A percentile compares a stretch with the other conserved stretches of the same genome.
These are phyloP conservation scores for Podaxis rugospora DNA, from an alignment of 768 basidiomycete genomes.

Conservation along the genomic window DNA sequence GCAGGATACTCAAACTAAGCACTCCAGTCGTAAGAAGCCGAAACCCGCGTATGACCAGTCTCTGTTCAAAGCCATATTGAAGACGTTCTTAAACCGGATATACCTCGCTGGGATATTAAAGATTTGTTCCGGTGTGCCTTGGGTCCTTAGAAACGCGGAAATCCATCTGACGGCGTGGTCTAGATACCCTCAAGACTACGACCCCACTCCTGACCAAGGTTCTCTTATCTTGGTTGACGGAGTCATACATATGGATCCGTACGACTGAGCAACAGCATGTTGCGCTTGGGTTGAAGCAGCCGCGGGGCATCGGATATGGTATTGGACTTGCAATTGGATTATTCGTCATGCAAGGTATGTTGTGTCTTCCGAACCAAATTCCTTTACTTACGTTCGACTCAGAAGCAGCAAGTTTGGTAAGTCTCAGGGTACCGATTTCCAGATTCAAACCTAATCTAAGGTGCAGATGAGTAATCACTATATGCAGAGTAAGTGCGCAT, in stretches of 20 bases:
- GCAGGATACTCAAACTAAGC: not conserved
- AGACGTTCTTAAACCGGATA: conserved; percentile 41
- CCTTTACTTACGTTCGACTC: not conserved
- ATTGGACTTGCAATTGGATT: conserved; percentile 55
- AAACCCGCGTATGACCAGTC: conserved; percentile 40
- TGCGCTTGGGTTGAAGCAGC: conserved; percentile 25
- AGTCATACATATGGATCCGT: conserved; percentile 39
- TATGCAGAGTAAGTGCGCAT: conserved; percentile 27
- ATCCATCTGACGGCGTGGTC: not conserved
- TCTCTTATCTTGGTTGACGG: conserved; percentile 53
- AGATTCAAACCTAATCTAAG: not conserved
- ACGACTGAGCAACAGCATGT: conserved; percentile 33
- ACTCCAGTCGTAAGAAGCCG: not conserved
- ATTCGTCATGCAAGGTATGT: conserved; percentile 56
- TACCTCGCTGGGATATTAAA: conserved; percentile 47
- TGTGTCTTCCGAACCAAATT: not conserved
- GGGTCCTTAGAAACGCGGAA: not conserved
- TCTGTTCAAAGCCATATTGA: conserved; percentile 42
- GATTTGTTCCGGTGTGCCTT: conserved; percentile 32
- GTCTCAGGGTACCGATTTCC: conserved; percentile 11
- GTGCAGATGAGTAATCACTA: conserved; percentile 42
- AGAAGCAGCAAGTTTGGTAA: conserved; percentile 39
- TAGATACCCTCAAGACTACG: conserved; percentile 45
- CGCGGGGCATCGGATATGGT: conserved; percentile 54
- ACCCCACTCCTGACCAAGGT: conserved; percentile 56